phyloP scores from a whole-genome alignment of 805 yeast species.

The Monosporozyma aerobia region DNA sequence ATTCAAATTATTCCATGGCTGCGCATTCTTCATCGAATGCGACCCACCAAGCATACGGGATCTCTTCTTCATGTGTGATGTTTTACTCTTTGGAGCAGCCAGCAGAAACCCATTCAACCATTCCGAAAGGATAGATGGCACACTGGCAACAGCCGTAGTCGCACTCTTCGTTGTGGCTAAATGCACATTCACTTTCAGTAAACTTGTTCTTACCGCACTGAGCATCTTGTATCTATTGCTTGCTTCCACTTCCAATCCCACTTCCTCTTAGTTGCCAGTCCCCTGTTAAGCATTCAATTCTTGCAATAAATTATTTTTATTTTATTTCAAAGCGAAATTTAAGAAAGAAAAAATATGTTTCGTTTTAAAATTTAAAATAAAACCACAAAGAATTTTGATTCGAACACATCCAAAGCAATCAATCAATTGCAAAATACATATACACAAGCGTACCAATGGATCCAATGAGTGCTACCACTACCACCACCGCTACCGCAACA shows the following conservation, averaged over 20 bases:
- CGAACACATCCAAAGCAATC: not conserved
- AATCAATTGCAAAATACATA: not conserved
- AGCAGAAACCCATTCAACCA: slow-evolving; percentile 46
- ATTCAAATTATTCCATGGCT: slow-evolving; percentile 65
- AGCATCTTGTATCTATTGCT: not conserved
- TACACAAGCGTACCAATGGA: not conserved
- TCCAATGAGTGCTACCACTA: not conserved
- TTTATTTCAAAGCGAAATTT: not conserved
- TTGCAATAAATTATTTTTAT: not conserved
- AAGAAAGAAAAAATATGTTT: not conserved
- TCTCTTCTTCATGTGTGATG: slow-evolving; percentile 78
- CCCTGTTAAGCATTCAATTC: not conserved
- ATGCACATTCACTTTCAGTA: not conserved
- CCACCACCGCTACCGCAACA: not conserved
- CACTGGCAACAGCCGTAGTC: not conserved
- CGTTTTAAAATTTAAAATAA: not conserved
- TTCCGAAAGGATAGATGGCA: not conserved
- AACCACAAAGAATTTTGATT: not conserved
- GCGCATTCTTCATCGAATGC: slow-evolving; percentile 14
- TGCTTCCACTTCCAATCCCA: not conserved
- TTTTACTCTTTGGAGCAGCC: slow-evolving; percentile 94
- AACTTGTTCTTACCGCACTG: not conserved
- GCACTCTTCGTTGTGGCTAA: no score
- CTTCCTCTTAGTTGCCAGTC: no score
- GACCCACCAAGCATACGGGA: slow-evolving; percentile 66